Base-by-base conservation (phyloP, 1,139 yeast species). In the Scheffersomyces segobiensis region DNA sequence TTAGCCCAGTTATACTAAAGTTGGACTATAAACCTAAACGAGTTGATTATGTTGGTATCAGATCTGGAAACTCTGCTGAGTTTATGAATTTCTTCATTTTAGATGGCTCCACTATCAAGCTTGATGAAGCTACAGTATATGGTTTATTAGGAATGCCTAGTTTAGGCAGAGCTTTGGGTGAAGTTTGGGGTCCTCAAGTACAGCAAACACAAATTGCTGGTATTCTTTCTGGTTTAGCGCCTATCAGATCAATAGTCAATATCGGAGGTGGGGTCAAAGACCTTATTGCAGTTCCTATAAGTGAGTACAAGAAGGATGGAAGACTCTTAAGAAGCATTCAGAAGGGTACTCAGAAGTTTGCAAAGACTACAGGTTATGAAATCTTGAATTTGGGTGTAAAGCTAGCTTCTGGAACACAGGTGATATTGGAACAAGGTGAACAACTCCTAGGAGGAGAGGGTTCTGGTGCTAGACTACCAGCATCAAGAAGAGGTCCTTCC, bases 1-100 rank as follows among this genome's bases (percentile, higher is more conserved):
- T 92, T 19, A 80, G 84, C 56, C 81, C 89, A 0, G 75, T 95
- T 1, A 83, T 82, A 54, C 72, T 96, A 47, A 87, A 88, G 62
- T 77, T 95, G 51, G 99, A 95, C 71, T 96, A 95, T 72, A 93
- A 93, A 69, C 99, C 99, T 0, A 93, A 93, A 67, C 90, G 87
- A 63, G 82, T 92, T 24, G 97, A 93, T 69, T 91, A 90, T 68
- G 84, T 86, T 2, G 97, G 97, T 0, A 80, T 95, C 22, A 80
- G 91, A 57, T 89, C 97, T 0, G 98, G 98, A 0, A 92, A 88
- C 62, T 84, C 95, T 0, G 87, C 90, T 3, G 98, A 93, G 71
- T 84, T 95, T 59, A 87, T 92, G 83, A 95, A 95, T 69, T 84
- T 96, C 61, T 93, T 96, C 71, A 88, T 89, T 12, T 79, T 96